Evolutionary conservation across 306 rosid genomes (phyloP), one percentile per base, ranked within the genome.

Genomic region (Neltuma alba): DNA sequence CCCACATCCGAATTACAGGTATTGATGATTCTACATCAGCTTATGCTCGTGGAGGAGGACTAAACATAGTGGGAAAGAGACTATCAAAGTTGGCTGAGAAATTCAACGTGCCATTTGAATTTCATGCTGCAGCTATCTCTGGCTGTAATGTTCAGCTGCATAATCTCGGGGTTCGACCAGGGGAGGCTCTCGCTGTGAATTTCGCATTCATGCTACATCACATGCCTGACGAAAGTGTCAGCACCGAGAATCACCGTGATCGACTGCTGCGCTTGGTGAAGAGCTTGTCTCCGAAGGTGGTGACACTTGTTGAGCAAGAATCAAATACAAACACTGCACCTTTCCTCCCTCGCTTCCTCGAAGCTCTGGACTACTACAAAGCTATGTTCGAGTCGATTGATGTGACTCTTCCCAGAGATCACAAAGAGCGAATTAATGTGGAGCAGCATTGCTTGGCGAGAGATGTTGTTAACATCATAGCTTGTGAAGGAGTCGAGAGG

Each of bases 271-370:
- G 97, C 83, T 45, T 90, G 82, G 97, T 92, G 72, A 91, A 89
- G 85, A 89, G 98, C 85, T 84, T 96, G 81, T 87, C 92, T 55
- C 99, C 99, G 14, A 93, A 88, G 81, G 98, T 93, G 63, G 98
- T 96, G 83, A 96, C 99, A 31, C 94, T 96, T 28, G 98, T 96
- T n/a, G 99, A 96, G 86, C 98, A 93, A 86, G 99, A 96, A 79
- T 91, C 93, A 2, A 93, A 93, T 88, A 93, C 98, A 15, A 93
- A 93, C 73, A 93, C 98, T 0, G 96, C 96, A 0, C 88, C 98
- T 7, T 96, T 96, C 83, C 85, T 80, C 74, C 89, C 98, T 0
- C 96, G 99, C 66, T 93, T 93, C 82, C 80, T 82, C 5, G 99
- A 93, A 79, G 84, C 98, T 9, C 79, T 96, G 62, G 82, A 89